These are phyloP conservation scores for Passiflora organensis DNA, from an alignment of 345 rosid genomes.

Conservation along the genomic window DNA sequence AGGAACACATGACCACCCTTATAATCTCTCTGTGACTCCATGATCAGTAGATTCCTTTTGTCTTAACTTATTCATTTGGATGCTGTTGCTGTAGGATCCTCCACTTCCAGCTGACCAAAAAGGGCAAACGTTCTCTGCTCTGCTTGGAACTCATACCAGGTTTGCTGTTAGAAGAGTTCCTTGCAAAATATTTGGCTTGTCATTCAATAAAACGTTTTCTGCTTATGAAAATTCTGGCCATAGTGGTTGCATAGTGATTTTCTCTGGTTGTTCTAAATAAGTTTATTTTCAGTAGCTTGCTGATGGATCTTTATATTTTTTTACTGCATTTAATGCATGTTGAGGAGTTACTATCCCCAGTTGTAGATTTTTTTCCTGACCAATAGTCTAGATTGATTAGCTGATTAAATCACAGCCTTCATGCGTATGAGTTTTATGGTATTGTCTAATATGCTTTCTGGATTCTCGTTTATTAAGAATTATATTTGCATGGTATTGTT, in stretches of 20 bases:
- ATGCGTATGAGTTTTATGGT: no score
- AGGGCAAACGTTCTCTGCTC: constrained; percentile 71
- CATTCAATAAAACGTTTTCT: not conserved
- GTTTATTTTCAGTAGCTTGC: no score
- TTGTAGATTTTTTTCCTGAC: no score
- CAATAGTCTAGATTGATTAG: no score
- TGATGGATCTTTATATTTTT: no score
- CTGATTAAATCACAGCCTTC: no score
- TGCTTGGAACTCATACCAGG: constrained; percentile 93
- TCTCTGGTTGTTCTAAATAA: no score
- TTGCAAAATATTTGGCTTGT: not conserved
- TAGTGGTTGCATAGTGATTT: no score
- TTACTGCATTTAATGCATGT: no score
- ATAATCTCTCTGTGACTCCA: not conserved
- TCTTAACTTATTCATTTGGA: not conserved
- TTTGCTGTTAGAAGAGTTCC: constrained; percentile 18
- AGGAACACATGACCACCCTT: not conserved
- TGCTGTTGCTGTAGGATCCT: constrained; percentile 53
- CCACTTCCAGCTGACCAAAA: constrained; percentile 82
- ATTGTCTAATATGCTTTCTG: no score
- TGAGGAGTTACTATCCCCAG: no score
- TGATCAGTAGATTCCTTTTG: not conserved
- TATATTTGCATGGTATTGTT: not conserved
- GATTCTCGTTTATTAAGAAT: no score
- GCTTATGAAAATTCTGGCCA: not conserved